Percentiles rank a stretch among this genome's conserved stretches.
Conservation (phyloP, 2,329 filamentous ascomycete species). For the Herpotrichia juniperi region DNA sequence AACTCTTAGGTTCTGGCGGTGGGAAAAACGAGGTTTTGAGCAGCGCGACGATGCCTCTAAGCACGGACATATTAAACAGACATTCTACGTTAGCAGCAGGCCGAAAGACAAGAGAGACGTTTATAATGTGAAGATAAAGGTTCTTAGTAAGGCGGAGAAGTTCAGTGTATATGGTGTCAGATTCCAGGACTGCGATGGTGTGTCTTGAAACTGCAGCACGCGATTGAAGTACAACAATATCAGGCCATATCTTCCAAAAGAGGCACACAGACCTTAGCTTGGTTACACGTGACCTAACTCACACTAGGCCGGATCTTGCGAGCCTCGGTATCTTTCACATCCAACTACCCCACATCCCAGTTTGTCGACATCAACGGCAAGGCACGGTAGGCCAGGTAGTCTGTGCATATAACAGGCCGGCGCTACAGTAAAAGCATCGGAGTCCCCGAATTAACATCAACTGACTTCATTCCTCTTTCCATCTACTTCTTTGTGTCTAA, state of each 20-base stretch:
- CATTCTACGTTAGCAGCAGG: neutral
- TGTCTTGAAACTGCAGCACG: neutral
- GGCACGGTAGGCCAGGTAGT: constrained; percentile 10
- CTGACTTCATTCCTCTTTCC: neutral
- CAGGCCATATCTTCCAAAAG: neutral
- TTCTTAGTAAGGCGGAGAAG: neutral
- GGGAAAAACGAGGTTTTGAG: neutral
- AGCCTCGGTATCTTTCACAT: constrained; percentile 17
- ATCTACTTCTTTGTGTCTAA: neutral
- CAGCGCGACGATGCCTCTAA: neutral
- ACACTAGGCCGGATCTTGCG: neutral
- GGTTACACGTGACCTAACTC: neutral
- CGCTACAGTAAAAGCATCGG: neutral
- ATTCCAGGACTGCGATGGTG: neutral
- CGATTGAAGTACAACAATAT: neutral
- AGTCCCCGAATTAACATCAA: neutral
- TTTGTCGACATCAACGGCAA: neutral
- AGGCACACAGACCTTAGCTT: too few relatives aligned
- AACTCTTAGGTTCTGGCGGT: constrained; percentile 1
- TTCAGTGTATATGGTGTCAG: neutral
- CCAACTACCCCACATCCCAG: constrained; percentile 9
- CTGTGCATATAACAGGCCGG: constrained; percentile 10
- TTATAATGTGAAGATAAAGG: neutral
- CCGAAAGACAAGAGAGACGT: neutral
- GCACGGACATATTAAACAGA: neutral